Percentiles rank a stretch among this genome's conserved stretches.
Evolutionary conservation across 2,329 filamentous ascomycete genomes (phyloP).

Genomic region (Pseudomassariella vexata): DNA sequence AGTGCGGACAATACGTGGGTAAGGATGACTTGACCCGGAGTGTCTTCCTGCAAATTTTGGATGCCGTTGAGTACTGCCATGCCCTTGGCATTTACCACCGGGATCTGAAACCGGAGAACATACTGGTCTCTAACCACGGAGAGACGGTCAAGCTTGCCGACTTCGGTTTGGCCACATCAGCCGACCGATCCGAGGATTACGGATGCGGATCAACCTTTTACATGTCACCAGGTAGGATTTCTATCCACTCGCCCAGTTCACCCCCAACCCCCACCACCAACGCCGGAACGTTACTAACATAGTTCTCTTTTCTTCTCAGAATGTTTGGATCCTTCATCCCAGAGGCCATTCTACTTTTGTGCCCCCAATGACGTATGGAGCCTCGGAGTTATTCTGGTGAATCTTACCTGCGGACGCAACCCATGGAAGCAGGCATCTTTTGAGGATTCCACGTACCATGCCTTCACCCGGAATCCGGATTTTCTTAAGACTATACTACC

Average conservation of each 20-base stretch:
- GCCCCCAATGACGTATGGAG: slow-evolving; percentile 97
- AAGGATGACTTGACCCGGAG: slow-evolving; percentile 83
- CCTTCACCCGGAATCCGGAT: slow-evolving; percentile 75
- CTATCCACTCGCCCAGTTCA: no score
- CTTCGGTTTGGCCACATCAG: slow-evolving; percentile 89
- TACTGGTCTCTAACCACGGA: slow-evolving; percentile 83
- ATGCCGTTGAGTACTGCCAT: slow-evolving; percentile 95
- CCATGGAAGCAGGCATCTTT: slow-evolving; percentile 95
- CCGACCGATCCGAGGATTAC: slow-evolving; percentile 83
- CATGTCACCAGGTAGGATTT: slow-evolving; percentile 89
- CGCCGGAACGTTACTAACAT: slow-evolving; percentile 13
- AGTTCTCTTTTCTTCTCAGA: slow-evolving; percentile 48
- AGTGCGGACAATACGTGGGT: slow-evolving; percentile 86
- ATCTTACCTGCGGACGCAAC: slow-evolving; percentile 95
- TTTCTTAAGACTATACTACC: slow-evolving; percentile 93
- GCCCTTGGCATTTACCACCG: slow-evolving; percentile 90
- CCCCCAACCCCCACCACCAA: slow-evolving; percentile 9
- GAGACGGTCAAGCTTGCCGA: slow-evolving; percentile 93
- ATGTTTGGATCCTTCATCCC: slow-evolving; percentile 73
- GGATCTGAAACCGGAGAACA: slow-evolving; percentile 97
- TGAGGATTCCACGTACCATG: slow-evolving; percentile 92
- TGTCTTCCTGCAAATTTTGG: slow-evolving; percentile 90
- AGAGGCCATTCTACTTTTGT: slow-evolving; percentile 78
- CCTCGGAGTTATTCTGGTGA: slow-evolving; percentile 95
- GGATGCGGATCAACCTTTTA: slow-evolving; percentile 98